phyloP scores from a whole-genome alignment of 768 basidiomycete genomes.

The Lepiota venenata region DNA sequence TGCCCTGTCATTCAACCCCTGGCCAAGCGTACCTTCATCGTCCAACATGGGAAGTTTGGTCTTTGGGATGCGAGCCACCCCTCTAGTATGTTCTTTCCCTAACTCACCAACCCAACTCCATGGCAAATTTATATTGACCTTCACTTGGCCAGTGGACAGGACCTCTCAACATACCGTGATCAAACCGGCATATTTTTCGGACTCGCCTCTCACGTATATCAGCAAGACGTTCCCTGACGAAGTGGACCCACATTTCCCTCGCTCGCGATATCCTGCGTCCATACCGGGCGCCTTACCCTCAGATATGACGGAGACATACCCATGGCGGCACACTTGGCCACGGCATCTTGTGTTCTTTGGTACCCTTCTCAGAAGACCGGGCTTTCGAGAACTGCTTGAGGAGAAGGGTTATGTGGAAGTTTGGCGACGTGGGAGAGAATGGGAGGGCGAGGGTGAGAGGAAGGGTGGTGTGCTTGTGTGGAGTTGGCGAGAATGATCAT shows the following conservation, averaged over 20 bases:
- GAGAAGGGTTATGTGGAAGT: constrained; percentile 60
- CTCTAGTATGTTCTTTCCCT: constrained; percentile 54
- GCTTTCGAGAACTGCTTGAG: constrained; percentile 43
- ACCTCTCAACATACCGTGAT: constrained; percentile 60
- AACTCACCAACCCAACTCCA: neutral
- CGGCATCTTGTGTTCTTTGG: constrained; percentile 82
- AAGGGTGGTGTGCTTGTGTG: constrained; percentile 73
- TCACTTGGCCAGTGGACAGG: constrained; percentile 38
- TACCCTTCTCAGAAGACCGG: constrained; percentile 54
- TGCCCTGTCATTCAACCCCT: constrained; percentile 97
- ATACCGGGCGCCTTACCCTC: constrained; percentile 37
- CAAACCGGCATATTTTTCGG: constrained; percentile 84
- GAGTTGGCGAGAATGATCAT: constrained; percentile 34
- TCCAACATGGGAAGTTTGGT: constrained; percentile 65
- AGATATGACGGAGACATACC: constrained; percentile 23
- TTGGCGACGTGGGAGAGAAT: constrained; percentile 60
- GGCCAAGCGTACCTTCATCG: constrained; percentile 87
- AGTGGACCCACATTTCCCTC: constrained; percentile 64
- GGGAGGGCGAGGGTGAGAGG: constrained; percentile 73
- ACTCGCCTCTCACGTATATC: constrained; percentile 66
- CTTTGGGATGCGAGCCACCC: constrained; percentile 92
- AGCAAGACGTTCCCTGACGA: constrained; percentile 56
- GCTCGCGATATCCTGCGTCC: constrained; percentile 54
- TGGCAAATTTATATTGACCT: constrained; percentile 9
- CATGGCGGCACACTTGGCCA: constrained; percentile 80